Evolutionary conservation across 179 eudicot species (phyloP), one percentile per base, ranked within the genome.

Genomic region (Spinacia oleracea): DNA sequence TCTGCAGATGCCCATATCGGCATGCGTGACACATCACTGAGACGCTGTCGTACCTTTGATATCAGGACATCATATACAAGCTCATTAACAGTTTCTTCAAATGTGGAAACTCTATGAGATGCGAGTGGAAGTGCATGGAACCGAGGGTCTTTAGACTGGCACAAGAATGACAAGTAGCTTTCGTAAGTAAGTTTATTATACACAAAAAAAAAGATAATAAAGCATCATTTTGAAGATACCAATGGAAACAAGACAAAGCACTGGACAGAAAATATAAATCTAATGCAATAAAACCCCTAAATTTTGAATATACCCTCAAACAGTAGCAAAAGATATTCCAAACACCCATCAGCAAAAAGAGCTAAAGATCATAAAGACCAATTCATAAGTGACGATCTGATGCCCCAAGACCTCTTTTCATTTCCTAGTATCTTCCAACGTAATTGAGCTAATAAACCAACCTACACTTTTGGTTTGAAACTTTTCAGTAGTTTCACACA

Each of bases 61-160:
- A 93, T 88, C 63, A 95, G 97, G 46, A 93, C 98, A 84, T 93
- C 97, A 74, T 95, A 95, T 71, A 94, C 98, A 77, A 95, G 93
- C 79, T 95, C 97, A 80, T 93, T 95, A 7, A 95, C 98, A 42
- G 94, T 86, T 65, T 95, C 98, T 25, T 87, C 87, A 81, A 95
- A 95, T 77, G 97, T 91, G 79, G 93, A 84, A 71, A 91, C 94
- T 84, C 98, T 85, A 72, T 95, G 97, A 73, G 98, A 90, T 78
- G 97, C 86, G 58, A 90, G 68, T 42, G 97, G 97, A 81, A 95
- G 97, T 73, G 98, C 96, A 86, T 95, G 97, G 77, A 95, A 93
- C 69, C 97, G 92, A 58, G 97, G 98, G 86, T 95, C 97, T 85
- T 91, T 93, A 9, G 97, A 91, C 98, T 95, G 92, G 92, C 89